A percentile compares a stretch with the other conserved stretches of the same genome.
phyloP scores from a whole-genome alignment of 495 filamentous ascomycete genomes.

The Pyrenula aspistea region DNA sequence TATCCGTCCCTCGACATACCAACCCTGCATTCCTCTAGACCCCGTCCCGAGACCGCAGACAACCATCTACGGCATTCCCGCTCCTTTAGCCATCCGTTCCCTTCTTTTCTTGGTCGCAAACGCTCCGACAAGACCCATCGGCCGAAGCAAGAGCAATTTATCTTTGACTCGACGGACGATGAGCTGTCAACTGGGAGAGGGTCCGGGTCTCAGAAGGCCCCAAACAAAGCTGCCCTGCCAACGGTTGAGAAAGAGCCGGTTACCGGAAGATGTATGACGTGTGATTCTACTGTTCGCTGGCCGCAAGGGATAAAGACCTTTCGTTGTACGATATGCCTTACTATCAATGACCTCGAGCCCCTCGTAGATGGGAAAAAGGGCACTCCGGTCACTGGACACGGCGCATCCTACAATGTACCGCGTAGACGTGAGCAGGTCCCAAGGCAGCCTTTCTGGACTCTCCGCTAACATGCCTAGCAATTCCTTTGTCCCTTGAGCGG shows the following conservation, averaged over 20 bases:
- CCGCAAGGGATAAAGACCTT: constrained; percentile 65
- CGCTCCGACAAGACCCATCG: neutral
- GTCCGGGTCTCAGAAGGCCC: neutral
- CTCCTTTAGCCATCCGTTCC: constrained; percentile 68
- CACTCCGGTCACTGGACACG: neutral
- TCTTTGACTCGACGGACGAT: constrained; percentile 27
- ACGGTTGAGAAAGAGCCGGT: constrained; percentile 21
- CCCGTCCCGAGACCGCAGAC: constrained; percentile 15
- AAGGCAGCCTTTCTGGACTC: neutral
- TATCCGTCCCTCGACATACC: neutral
- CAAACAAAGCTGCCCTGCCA: neutral
- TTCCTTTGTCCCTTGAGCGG: constrained; percentile 31
- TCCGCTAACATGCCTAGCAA: constrained; percentile 11
- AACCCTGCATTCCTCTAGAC: constrained; percentile 4
- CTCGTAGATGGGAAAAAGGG: neutral
- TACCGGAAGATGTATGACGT: constrained; percentile 74
- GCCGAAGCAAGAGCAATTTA: constrained; percentile 3
- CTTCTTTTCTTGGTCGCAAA: constrained; percentile 38
- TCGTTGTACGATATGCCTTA: constrained; percentile 76
- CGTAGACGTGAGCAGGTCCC: neutral
- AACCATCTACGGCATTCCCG: constrained; percentile 38
- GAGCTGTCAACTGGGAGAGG: constrained; percentile 11
- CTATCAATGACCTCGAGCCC: constrained; percentile 70
- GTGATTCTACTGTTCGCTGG: constrained; percentile 72
- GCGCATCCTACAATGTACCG: neutral